phyloP scores from a whole-genome alignment of 306 rosid genomes.

The Ormosia semicastrata region DNA sequence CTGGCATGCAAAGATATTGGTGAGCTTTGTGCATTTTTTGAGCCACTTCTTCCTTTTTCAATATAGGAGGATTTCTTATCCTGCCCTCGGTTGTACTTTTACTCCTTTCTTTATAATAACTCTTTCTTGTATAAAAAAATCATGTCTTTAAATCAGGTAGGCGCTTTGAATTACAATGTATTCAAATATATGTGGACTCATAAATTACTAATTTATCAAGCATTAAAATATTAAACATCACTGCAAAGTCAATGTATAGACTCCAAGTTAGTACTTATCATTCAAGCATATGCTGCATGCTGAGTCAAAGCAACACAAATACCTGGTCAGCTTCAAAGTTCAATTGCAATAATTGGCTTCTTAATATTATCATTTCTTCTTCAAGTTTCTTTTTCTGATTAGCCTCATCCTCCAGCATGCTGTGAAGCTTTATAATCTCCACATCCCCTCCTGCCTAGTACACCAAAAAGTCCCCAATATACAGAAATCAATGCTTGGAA shows the following conservation, averaged over 20 bases:
- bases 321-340: constrained; percentile 83
- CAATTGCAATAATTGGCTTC: constrained; percentile 67
- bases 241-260: background rate
- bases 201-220: background rate
- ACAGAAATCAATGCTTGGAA: constrained; percentile 24
- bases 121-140: background rate
- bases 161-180: background rate
- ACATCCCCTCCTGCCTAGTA: constrained; percentile 59
- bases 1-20: background rate
- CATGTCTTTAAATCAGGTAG: background rate
- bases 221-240: background rate
- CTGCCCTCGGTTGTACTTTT: background rate
- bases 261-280: constrained; percentile 1
- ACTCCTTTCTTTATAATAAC: background rate
- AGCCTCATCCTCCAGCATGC: constrained; percentile 55
- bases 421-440: constrained; percentile 50
- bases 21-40: background rate
- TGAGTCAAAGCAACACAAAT: constrained; percentile 7
- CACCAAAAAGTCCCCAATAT: constrained; percentile 29
- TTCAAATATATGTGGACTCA: background rate
- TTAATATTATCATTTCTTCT: constrained; percentile 70
- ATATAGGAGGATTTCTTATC: background rate
- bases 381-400: constrained; percentile 66
- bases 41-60: background rate
- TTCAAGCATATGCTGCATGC: background rate